Conservation (phyloP, 352 stramenopile genomes). For the Pythium plurisporium region DNA sequence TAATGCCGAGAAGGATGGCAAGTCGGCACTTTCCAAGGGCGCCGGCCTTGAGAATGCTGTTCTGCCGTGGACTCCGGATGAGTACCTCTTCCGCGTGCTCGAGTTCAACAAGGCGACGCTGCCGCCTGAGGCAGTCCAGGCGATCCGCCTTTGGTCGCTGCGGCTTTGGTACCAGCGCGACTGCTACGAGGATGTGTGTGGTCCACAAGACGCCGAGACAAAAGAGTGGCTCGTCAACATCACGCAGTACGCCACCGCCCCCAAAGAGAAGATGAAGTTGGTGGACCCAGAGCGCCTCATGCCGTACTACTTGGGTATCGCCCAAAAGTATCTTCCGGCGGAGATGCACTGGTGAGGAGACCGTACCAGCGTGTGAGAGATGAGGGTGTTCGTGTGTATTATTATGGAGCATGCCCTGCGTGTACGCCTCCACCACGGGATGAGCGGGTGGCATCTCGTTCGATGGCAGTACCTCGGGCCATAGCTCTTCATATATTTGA, state of each 20-base stretch:
- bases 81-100: slow-evolving; percentile 74
- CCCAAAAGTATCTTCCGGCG: slow-evolving; percentile 65
- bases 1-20: slow-evolving; percentile 8
- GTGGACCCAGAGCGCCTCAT: slow-evolving; percentile 37
- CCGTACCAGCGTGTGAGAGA: neutral
- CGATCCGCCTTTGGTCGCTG: slow-evolving; percentile 72
- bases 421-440: too few relatives aligned
- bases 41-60: slow-evolving; percentile 35
- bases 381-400: slow-evolving; percentile 6
- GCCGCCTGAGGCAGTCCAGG: slow-evolving; percentile 55
- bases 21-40: neutral
- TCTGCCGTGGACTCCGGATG: slow-evolving; percentile 73
- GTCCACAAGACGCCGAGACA: slow-evolving; percentile 42
- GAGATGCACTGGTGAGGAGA: slow-evolving; percentile 64
- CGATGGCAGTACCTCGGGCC: too few relatives aligned
- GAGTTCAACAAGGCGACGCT: slow-evolving; percentile 54
- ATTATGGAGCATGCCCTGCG: too few relatives aligned
- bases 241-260: slow-evolving; percentile 28
- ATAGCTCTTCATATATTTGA: neutral
- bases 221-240: slow-evolving; percentile 70
- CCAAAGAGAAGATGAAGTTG: slow-evolving; percentile 37
- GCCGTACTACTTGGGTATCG: slow-evolving; percentile 63
- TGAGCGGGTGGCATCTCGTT: too few relatives aligned
- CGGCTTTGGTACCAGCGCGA: slow-evolving; percentile 60
- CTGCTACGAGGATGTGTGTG: slow-evolving; percentile 45